Evolutionary conservation across 2,329 filamentous ascomycete genomes (phyloP), one percentile per base, ranked within the genome.

Genomic region (Monosporascus sp.): DNA sequence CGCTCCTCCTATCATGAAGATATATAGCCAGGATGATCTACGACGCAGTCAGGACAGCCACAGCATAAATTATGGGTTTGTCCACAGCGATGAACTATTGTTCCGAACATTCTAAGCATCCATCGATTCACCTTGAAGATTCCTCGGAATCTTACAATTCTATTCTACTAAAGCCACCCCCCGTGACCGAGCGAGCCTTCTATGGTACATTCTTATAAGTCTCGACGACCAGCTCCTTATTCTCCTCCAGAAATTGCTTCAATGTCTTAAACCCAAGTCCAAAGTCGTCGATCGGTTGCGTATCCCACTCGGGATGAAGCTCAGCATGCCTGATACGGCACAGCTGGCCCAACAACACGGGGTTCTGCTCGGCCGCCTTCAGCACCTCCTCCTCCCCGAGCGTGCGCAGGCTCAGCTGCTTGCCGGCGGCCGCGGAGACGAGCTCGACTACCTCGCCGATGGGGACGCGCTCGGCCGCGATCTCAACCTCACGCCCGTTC

Each of bases 231-330:
- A 45, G 37, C 2, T 55, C 58, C 20, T 27, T 16, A 16, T 54
- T 37, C 38, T 38, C 48, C 19, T 46, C 51, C 2, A 59, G 14
- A 38, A 56, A 51, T 9, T 58, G 53, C 52, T 37, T 50, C n/a
- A 57, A 56, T 1, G 50, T 51, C 22, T 17, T 43, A 26, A 59
- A 59, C 43, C 55, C 49, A 2, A 60, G 11, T 3, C 59, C 57
- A 27, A 48, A 57, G 17, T 55, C 44, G 1, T 56, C 48, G 7
- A 51, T 14, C 35, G 50, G 48, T 38, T 22, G 22, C 14, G 19
- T 41, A 3, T 7, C 24, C n/a, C n/a, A 49, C 49, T 20, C 31
- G 16, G 19, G 24, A 5, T 46, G 20, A 24, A 26, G 9, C 2
- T 14, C 43, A 7, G 51, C 37, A n/a, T 20, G n/a, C 14, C 19